Base-by-base conservation (phyloP, 2,329 filamentous ascomycete species). In the Colletotrichum endophyticum region DNA sequence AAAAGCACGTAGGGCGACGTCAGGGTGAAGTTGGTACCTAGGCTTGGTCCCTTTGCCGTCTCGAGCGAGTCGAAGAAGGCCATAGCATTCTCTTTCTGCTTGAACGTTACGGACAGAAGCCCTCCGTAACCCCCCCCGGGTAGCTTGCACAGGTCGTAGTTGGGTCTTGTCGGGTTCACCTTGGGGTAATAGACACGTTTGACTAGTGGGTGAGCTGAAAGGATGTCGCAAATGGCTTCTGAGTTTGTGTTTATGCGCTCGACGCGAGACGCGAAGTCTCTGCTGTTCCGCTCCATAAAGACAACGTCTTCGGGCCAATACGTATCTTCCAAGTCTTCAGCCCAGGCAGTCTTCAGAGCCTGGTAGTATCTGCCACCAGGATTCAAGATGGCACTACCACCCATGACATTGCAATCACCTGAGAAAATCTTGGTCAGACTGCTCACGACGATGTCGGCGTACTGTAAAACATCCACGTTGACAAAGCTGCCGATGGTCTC, bases 381-480 rank as follows among this genome's bases (percentile, higher is more conserved):
- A 81, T 93, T 93, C 62, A 93, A 83, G 70, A 93, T 91, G 62
- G 89, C 86, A 78, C 93, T 94, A 72, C 97, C 97, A 75, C 96
- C 97, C 96, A 99, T 99, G 79, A 99, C 97, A 84, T 99, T 99
- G 84, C 95, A 97, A 85, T 98, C 97, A 67, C 97, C 97, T 72
- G 95, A 98, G 86, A 99, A 99, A 70, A 99, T 94, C 85, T 99
- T 99, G 66, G 97, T 99, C 75, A 99, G 88, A 83, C 95, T 98
- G 88, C 95, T 98, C 73, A 98, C 96, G 7, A 99, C 95, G 19
- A 99, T 90, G 84, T 99, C 97, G 76, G 95, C 95, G 82, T 94
- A 94, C 4, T 94, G 95, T 7, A 99, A 90, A 6, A 99, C 95
- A 83, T 99, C 95, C 80, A 98, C 93, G 83, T 99, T 99, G 82